Base-by-base conservation (phyloP, 2,329 filamentous ascomycete genomes). In the Exserohilum turcica region DNA sequence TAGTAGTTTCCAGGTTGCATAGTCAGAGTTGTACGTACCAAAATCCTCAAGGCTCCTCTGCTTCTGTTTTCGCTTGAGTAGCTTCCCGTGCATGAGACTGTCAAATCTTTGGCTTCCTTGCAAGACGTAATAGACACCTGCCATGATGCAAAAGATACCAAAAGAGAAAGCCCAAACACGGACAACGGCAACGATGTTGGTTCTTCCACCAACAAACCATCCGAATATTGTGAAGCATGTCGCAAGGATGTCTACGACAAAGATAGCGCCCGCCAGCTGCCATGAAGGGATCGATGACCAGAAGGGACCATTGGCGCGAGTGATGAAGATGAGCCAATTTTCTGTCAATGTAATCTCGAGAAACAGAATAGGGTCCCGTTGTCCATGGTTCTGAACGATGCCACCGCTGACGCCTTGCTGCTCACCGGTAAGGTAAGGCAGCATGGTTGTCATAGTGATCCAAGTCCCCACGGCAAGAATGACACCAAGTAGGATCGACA, bases 301-400 rank as follows among this genome's bases (percentile, higher is more conserved):
- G 84, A 95, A 93, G 48, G 91, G 90, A 70, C 91, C 91, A 77
- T 92, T 92, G 78, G 91, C 89, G 82, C 92, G 91, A 61, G 91
- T 96, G 79, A 96, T 93, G 82, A 96, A 95, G 78, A 96, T 96
- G 46, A 96, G 84, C 91, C 92, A 96, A 80, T 95, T 96, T 83
- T 96, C 90, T 56, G 91, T 92, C 48, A 96, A 84, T 10, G 90
- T 91, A 75, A 96, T 90, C 79, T 96, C 86, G 32, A 96, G 86
- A 84, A 96, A 96, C 69, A 96, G 78, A 53, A 96, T 86, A 66
- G 87, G 86, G 65, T 96, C 90, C 49, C 90, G 80, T 72, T 87
- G 84, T 83, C 91, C 91, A 67, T 88, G 90, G 80, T 94, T 93
- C 82, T 96, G 89, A 62, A 92, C 89, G 66, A 96, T 93, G 84